Base-by-base conservation (phyloP, 345 rosid species). In the Syzygium aromaticum region DNA sequence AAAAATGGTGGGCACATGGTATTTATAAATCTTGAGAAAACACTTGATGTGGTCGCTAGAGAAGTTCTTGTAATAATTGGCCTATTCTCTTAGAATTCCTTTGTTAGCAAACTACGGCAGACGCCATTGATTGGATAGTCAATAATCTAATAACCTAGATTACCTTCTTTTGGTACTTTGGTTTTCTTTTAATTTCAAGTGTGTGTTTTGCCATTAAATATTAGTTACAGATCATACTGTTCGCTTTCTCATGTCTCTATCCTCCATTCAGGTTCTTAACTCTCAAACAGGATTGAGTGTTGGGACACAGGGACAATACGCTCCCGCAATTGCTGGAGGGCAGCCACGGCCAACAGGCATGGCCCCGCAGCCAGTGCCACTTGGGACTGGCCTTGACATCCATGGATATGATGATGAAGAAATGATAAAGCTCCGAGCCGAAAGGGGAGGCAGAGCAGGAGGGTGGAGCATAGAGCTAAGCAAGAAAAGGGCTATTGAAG, bases 401-500 rank as follows among this genome's bases (percentile, higher is more conserved):
- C 98, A 92, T 0, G 96, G 93, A 54, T 93, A 92, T 91, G 96
- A 94, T 52, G 98, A 96, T 3, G 96, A 96, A 89, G 99, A 93
- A 51, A 93, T 91, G 93, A 91, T 88, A 90, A 94, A 90, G 90
- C 94, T 96, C 30, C 92, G 92, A 88, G 95, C 94, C 54, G 99
- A 98, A 90, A 98, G 94, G 89, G 96, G 96, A 51, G 88, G 93
- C 85, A 87, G 91, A 56, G 99, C 99, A 6, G 99, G 95, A 85
- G 99, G 99, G 28, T 98, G 98, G 96, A 95, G 94, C 63, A 53
- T 91, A 22, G 99, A 98, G 90, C 89, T 98, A 61, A 94, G 95
- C 93, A 96, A 90, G 94, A 98, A 89, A 91, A 94, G 98, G 87
- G 95, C 98, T 77, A 88, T 96, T 22, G 99, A 96, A 92, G 99